Evolutionary conservation across 176 grass and related monocot genomes (phyloP), one percentile per base, ranked within the genome.

Genomic region (Metroxylon sagu): DNA sequence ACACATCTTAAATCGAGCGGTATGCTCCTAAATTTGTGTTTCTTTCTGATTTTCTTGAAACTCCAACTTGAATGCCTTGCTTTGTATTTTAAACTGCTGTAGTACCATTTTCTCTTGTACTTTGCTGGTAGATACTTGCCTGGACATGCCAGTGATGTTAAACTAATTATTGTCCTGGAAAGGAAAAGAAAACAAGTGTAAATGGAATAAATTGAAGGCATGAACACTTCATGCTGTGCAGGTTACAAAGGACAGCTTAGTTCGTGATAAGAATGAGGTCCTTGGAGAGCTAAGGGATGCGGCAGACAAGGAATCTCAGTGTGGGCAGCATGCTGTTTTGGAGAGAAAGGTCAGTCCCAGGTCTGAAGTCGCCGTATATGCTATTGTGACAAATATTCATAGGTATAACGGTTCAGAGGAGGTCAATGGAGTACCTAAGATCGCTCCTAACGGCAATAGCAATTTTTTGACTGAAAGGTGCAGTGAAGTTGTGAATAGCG

Each of bases 371-470:
- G 57, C 52, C 59, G 50, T 67, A 5, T 65, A 85, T 62, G 91
- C 80, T 17, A 56, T 96, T 54, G 91, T 87, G 49, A 96, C 86
- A 54, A 82, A 80, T 29, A 25, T 87, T n/a, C 17, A 74, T 52
- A 77, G 66, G 53, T 90, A 87, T 66, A 56, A 60, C 23, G 60
- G 49, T 19, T 12, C 31, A 31, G 71, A 79, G 63, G 77, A 82
- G 29, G 7, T 29, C 19, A 64, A 68, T 39, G 5, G 66, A 27
- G 10, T 16, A 50, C 16, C 35, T 21, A 68, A 48, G 48, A 35
- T 43, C 59, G 16, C 39, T 15, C 4, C 12, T 35, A 65, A 39
- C 17, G 50, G 74, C 27, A 27, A 18, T 7, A 12, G 27, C 19
- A 29, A 43, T 18, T 61, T 54, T 53, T 23, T 26, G 57, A 16